Conservation (phyloP, 2,329 filamentous ascomycete species). For the Colletotrichum scovillei region DNA sequence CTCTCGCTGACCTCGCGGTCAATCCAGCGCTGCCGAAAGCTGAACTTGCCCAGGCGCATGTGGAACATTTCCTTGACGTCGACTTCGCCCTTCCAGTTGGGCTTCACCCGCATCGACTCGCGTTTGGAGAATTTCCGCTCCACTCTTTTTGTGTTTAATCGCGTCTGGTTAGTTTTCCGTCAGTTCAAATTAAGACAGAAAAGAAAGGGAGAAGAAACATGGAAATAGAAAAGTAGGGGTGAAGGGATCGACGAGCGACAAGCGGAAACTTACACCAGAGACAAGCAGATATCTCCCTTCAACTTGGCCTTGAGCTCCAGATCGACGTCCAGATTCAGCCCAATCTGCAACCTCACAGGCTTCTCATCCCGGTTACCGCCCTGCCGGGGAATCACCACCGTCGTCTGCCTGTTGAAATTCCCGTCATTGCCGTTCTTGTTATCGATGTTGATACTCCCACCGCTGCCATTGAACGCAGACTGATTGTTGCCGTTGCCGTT, state of each 20-base stretch:
- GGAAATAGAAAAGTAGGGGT: no score
- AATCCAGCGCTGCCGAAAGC: constrained; percentile 45
- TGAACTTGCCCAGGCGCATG: constrained; percentile 46
- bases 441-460: background rate
- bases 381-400: constrained; percentile 40
- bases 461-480: background rate
- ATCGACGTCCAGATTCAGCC: constrained; percentile 81
- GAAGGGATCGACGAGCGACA: no score
- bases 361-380: constrained; percentile 57
- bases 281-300: constrained; percentile 78
- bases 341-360: constrained; percentile 75
- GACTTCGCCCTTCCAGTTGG: constrained; percentile 18
- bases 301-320: constrained; percentile 83
- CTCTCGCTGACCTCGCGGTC: constrained; percentile 42
- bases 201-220: no score
- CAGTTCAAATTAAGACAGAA: no score
- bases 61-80: constrained; percentile 45
- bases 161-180: constrained; percentile 17
- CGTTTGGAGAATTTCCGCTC: constrained; percentile 27
- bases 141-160: constrained; percentile 26
- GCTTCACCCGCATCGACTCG: constrained; percentile 20
- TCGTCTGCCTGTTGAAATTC: constrained; percentile 14
- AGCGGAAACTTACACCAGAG: constrained; percentile 76
- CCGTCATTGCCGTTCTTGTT: background rate
- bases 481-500: background rate